Base-by-base conservation (phyloP, 2,329 filamentous ascomycete genomes). In the Alternaria infectoria region DNA sequence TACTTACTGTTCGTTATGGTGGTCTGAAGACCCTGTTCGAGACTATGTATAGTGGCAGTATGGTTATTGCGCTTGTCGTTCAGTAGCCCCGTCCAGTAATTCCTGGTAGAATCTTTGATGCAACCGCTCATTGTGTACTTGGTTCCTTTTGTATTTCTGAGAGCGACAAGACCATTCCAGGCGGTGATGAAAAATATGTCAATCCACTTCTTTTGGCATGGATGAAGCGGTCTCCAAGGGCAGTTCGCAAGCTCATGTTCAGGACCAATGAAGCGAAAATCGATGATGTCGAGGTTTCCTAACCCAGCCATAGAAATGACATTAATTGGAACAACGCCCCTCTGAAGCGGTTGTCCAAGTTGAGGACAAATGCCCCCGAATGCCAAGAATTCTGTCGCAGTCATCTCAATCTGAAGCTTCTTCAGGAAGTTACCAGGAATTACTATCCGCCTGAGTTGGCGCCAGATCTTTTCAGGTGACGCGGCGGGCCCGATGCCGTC, bases 251-350 rank as follows among this genome's bases (percentile, higher is more conserved):
- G 28, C 9, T 12, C 30, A 46, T 72, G 69, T 10, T 69, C 64
- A 2, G 66, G 61, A 17, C 66, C 64, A n/a, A 72, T 63, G 61
- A 72, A 72, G 23, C 66, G 62, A n/a, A 72, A 62, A 11, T 72
- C 68, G 10, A 72, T 56, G 2, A 51, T 45, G 19, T 52, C 40
- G 10, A 71, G 58, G 9, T 54, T 46, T 0, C n/a, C 3, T 2
- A 65, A 62, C 2, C 7, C 23, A 12, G 21, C 44, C 4, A 67
- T 30, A 1, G 19, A 19, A 3, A 13, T 19, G 3, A 65, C 10
- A 5, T n/a, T 17, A 10, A 61, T 30, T 2, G 15, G 10, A 13
- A 12, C 9, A 3, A 28, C 11, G 8, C n/a, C n/a, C 13, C 9
- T 13, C 12, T 11, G 12, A n/a, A 56, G 19, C 4, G 60, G 51